phyloP scores from a whole-genome alignment of 768 basidiomycete genomes.

The Hypholoma sublateritium region DNA sequence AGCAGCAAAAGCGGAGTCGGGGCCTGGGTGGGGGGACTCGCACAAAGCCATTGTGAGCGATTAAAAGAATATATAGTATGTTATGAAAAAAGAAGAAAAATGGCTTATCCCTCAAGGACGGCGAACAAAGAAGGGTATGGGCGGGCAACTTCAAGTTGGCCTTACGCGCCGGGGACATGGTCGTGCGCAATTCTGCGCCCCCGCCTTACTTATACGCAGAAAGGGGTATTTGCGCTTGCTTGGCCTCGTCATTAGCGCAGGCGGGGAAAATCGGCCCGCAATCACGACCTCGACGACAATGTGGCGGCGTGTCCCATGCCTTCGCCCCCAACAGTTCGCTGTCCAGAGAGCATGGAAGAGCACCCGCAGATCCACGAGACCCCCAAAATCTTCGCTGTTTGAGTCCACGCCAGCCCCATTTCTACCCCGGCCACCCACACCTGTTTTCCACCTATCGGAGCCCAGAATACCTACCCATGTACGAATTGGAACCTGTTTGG shows the following conservation, averaged over 20 bases:
- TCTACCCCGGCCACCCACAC: not conserved
- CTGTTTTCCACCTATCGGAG: not conserved
- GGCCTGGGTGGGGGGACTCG: slow-evolving; percentile 11
- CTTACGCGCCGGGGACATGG: slow-evolving; percentile 11
- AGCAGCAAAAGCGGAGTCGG: slow-evolving; percentile 9
- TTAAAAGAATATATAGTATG: slow-evolving; percentile 17
- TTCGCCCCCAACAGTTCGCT: not conserved
- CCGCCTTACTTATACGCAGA: slow-evolving; percentile 5
- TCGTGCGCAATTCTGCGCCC: not conserved
- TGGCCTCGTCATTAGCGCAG: slow-evolving; percentile 3
- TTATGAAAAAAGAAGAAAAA: slow-evolving; percentile 1
- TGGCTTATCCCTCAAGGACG: slow-evolving; percentile 21
- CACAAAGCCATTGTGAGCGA: slow-evolving; percentile 14
- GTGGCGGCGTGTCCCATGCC: not conserved
- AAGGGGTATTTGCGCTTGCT: slow-evolving; percentile 16
- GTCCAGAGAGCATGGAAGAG: slow-evolving; percentile 5
- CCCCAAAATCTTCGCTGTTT: not conserved
- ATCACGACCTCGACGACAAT: not conserved
- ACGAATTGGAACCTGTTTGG: slow-evolving; percentile 25
- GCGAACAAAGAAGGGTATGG: slow-evolving; percentile 14
- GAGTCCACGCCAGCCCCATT: not conserved
- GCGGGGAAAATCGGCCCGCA: not conserved
- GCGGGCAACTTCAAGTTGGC: slow-evolving; percentile 31
- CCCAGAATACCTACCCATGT: slow-evolving; percentile 1
- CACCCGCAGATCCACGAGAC: not conserved